Evolutionary conservation across 352 stramenopile genomes (phyloP).

Genomic region (Pythium dissimile): DNA sequence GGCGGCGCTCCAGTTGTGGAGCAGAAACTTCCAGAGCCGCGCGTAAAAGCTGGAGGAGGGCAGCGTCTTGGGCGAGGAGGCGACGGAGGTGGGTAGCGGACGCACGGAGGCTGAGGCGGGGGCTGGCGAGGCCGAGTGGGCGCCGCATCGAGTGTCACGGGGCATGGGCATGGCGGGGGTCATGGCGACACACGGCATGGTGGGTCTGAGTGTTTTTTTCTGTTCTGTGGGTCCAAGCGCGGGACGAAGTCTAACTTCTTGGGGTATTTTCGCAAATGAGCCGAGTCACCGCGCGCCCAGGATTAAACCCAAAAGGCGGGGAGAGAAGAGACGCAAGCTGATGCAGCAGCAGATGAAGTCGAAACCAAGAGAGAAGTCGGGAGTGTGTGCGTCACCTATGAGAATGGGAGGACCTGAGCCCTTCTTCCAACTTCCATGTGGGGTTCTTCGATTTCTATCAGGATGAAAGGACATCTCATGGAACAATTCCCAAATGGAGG

Average conservation of each 20-base stretch:
- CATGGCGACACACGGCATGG: conserved; percentile 16
- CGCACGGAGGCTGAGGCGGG: background rate
- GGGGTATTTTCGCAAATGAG: conserved; percentile 7
- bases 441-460: conserved; percentile 1
- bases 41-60: conserved; percentile 9
- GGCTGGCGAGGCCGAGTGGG: no score
- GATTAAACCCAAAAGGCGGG: conserved; percentile 9
- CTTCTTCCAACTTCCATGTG: conserved; percentile 12
- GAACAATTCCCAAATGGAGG: background rate
- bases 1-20: conserved; percentile 3
- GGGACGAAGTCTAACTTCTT: background rate
- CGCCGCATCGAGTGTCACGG: background rate
- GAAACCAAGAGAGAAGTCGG: conserved; percentile 2
- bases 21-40: conserved; percentile 20
- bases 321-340: background rate
- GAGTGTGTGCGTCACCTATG: background rate
- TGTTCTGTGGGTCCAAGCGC: background rate
- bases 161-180: conserved; percentile 3
- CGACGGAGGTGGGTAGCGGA: background rate
- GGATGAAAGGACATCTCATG: conserved; percentile 1
- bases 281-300: background rate
- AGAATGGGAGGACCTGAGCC: background rate
- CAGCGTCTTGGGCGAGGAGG: no score
- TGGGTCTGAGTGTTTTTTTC: background rate
- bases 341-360: background rate